Evolutionary conservation across 139 green algal genomes (phyloP), one percentile per base, ranked within the genome.

Genomic region (Tetraselmis chui): DNA sequence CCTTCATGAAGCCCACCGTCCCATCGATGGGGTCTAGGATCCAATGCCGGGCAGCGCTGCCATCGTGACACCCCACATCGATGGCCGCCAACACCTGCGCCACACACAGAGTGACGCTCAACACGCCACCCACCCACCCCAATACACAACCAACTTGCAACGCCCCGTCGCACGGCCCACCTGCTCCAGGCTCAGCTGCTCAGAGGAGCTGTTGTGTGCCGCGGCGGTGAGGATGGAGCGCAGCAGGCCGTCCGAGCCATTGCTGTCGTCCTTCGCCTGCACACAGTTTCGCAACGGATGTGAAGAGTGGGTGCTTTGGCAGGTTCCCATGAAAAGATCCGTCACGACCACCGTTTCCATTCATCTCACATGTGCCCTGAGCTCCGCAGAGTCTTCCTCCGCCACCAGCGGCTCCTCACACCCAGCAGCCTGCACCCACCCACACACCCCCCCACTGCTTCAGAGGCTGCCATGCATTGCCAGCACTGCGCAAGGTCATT

Each of bases 301-400:
- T n/a, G n/a, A n/a, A n/a, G n/a, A n/a, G n/a, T n/a, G n/a, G n/a
- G n/a, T n/a, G n/a, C n/a, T n/a, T n/a, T n/a, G n/a, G n/a, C n/a
- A n/a, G n/a, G n/a, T n/a, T n/a, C n/a, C n/a, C n/a, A n/a, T n/a
- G n/a, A n/a, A n/a, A n/a, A n/a, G n/a, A n/a, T n/a, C n/a, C n/a
- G n/a, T n/a, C n/a, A n/a, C n/a, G n/a, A n/a, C n/a, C n/a, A n/a
- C n/a, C n/a, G n/a, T n/a, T n/a, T n/a, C n/a, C n/a, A n/a, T n/a
- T n/a, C n/a, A n/a, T n/a, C n/a, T n/a, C n/a, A n/a, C n/a, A n/a
- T n/a, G n/a, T 26, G 29, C 30, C 32, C 79, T 32, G 75, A 88
- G 76, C 76, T 83, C 31, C 26, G 28, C 28, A 25, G 83, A 45
- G 77, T 89, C 85, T 76, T 89, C 85, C 76, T 89, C 85, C 2